Evolutionary conservation across 768 basidiomycete species (phyloP).

Genomic region (Phylloporus sp.): DNA sequence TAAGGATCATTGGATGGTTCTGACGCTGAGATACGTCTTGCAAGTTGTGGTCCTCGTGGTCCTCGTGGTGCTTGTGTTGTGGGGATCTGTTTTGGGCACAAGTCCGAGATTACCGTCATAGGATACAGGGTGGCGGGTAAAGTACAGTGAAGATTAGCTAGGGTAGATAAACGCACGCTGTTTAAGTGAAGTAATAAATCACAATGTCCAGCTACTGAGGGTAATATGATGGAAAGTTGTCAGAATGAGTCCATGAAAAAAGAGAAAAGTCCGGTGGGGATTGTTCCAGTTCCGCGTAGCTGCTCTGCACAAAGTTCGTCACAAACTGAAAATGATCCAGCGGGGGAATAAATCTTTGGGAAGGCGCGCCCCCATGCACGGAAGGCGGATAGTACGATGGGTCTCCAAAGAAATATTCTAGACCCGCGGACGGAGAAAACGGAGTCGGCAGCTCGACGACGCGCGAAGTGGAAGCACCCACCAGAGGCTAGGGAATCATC

Average conservation of each 20-base stretch:
- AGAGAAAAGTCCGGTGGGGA: conserved; percentile 14
- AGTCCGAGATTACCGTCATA: not conserved
- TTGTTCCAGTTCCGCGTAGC: conserved; percentile 4
- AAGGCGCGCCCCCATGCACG: not conserved
- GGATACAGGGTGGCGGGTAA: conserved; percentile 15
- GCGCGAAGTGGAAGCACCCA: not conserved
- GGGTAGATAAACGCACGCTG: conserved; percentile 1
- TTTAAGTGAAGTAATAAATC: conserved; percentile 29
- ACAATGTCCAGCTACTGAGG: conserved; percentile 15
- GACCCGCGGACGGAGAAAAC: not conserved
- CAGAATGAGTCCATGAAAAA: conserved; percentile 22
- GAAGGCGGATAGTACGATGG: conserved; percentile 5
- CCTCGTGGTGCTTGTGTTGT: too few species aligned
- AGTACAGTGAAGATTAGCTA: conserved; percentile 25
- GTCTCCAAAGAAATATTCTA: not conserved
- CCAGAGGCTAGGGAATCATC: conserved; percentile 7
- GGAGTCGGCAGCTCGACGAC: conserved; percentile 2
- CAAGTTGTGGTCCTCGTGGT: too few species aligned
- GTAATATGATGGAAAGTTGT: conserved; percentile 23
- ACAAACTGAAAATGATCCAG: conserved; percentile 10
- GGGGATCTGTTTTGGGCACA: too few species aligned
- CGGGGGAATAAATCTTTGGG: not conserved
- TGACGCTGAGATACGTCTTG: too few species aligned
- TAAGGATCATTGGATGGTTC: too few species aligned
- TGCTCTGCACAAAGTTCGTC: conserved; percentile 10